Evolutionary conservation across 148 eudicot genomes (phyloP).

Genomic region (Talinum fruticosum): DNA sequence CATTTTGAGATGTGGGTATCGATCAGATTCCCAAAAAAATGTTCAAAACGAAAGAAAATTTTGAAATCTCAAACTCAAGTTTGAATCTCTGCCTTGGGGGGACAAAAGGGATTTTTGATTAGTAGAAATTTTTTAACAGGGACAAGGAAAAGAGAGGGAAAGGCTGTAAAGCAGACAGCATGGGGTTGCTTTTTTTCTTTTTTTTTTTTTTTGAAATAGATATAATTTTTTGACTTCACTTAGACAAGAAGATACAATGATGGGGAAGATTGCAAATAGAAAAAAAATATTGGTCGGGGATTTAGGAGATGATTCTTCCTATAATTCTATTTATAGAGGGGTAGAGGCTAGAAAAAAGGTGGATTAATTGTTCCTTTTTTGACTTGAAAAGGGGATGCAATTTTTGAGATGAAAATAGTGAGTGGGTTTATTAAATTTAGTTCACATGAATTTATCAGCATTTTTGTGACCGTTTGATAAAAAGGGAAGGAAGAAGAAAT

Average conservation of each 20-base stretch:
- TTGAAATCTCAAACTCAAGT: slow-evolving; percentile 2
- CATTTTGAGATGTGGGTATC: slow-evolving; percentile 51
- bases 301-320: not conserved
- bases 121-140: slow-evolving; percentile 16
- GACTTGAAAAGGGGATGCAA: slow-evolving; percentile 17
- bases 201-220: not conserved
- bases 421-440: slow-evolving; percentile 2
- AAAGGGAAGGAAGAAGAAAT: not conserved
- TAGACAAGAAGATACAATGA: slow-evolving; percentile 26
- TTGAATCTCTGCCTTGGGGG: slow-evolving; percentile 33
- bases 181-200: slow-evolving; percentile 2
- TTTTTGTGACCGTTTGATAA: slow-evolving; percentile 29
- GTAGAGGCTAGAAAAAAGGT: slow-evolving; percentile 5
- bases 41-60: slow-evolving; percentile 9
- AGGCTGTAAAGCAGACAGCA: slow-evolving; percentile 34
- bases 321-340: slow-evolving; percentile 23
- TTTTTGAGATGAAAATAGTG: not conserved
- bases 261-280: slow-evolving; percentile 10
- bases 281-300: slow-evolving; percentile 15
- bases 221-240: slow-evolving; percentile 10
- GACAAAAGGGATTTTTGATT: slow-evolving; percentile 2
- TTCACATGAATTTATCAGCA: slow-evolving; percentile 33
- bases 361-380: not conserved
- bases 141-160: slow-evolving; percentile 17
- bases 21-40: slow-evolving; percentile 15